Conservation (phyloP, 257 asterid species). For the Primulina eburnea region DNA sequence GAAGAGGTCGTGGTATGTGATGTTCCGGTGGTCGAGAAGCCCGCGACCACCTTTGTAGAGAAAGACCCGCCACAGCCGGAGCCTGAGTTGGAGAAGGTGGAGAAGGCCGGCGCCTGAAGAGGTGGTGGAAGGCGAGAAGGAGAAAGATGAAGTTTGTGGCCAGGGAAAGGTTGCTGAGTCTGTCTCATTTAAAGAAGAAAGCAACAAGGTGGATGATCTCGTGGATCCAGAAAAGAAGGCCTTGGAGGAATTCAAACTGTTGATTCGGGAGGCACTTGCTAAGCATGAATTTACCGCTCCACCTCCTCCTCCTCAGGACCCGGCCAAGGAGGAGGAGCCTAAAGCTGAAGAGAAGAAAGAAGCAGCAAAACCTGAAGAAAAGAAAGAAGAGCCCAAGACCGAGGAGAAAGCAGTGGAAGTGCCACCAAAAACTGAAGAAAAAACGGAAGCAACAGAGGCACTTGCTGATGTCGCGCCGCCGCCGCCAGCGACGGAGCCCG, state of each 20-base stretch:
- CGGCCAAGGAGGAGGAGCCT: constrained; percentile 34
- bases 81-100: constrained; percentile 34
- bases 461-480: constrained; percentile 35
- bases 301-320: constrained; percentile 37
- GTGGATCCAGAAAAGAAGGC: constrained; percentile 87
- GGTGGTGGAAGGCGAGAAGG: constrained; percentile 33
- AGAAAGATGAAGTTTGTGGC: constrained; percentile 30
- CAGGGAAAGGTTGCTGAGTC: constrained; percentile 54
- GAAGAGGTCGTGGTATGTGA: constrained; percentile 50
- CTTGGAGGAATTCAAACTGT: constrained; percentile 71
- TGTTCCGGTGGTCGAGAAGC: constrained; percentile 52
- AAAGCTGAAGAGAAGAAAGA: constrained; percentile 19
- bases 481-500: constrained; percentile 29
- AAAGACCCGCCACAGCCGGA: constrained; percentile 43
- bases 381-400: constrained; percentile 12
- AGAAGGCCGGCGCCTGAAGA: constrained; percentile 26
- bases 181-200: constrained; percentile 80
- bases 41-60: constrained; percentile 26
- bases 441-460: constrained; percentile 30
- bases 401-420: constrained; percentile 1
- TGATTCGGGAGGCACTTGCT: constrained; percentile 70
- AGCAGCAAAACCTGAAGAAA: constrained; percentile 17
- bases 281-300: constrained; percentile 84
- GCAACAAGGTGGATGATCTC: constrained; percentile 81
- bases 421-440: constrained; percentile 29